Evolutionary conservation across 2,329 filamentous ascomycete species (phyloP).

Genomic region (Cladorrhinum sp.): DNA sequence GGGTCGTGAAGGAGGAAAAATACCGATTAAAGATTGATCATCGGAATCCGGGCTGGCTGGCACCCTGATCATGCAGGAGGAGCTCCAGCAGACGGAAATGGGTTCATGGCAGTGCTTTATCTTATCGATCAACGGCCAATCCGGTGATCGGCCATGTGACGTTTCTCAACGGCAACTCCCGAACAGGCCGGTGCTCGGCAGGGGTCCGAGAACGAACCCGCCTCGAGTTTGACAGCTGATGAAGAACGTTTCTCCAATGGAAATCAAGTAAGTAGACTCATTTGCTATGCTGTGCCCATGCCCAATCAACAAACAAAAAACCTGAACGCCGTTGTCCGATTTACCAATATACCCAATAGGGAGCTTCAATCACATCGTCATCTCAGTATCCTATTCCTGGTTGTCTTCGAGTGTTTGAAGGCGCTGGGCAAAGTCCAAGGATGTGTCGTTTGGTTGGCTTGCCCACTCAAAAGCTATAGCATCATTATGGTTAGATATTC

Average conservation of each 20-base stretch:
- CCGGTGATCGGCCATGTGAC: constrained; percentile 17
- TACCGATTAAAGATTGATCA: neutral
- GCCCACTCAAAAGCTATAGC: constrained; percentile 35
- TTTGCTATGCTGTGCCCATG: too few species aligned
- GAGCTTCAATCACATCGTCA: neutral
- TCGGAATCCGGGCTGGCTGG: neutral
- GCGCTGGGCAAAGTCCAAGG: constrained; percentile 12
- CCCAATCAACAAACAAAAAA: neutral
- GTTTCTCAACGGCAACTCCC: neutral
- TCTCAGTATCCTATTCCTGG: neutral
- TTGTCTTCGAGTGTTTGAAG: neutral
- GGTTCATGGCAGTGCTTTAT: constrained; percentile 1
- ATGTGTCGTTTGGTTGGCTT: constrained; percentile 25
- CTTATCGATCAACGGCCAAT: constrained; percentile 12
- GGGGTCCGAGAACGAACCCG: neutral
- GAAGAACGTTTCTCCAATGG: neutral
- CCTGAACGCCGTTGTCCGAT: neutral
- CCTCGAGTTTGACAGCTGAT: neutral
- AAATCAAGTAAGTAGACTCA: neutral
- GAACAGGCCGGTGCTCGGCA: neutral
- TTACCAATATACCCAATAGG: neutral
- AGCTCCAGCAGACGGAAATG: neutral
- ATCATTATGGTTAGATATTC: neutral
- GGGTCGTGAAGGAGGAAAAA: neutral
- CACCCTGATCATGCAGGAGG: neutral